These are phyloP conservation scores for Fusarium scirpi DNA, from an alignment of 2,329 filamentous ascomycete genomes.

Conservation along the genomic window DNA sequence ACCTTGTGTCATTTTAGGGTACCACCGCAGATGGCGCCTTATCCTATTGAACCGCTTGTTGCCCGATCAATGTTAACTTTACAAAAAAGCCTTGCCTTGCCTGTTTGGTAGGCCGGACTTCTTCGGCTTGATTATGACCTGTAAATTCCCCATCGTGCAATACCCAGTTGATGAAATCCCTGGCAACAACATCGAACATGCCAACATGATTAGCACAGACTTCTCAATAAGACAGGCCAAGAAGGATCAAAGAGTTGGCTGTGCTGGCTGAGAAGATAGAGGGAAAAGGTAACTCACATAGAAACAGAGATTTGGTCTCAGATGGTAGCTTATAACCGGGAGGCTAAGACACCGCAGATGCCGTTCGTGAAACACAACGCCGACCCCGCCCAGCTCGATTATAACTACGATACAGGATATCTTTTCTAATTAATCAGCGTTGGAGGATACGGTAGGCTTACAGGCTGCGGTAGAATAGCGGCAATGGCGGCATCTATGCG, in stretches of 20 bases:
- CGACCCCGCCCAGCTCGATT: not conserved
- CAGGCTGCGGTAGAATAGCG: not conserved
- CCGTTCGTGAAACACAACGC: not conserved
- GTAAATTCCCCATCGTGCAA: not conserved
- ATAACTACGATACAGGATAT: not conserved
- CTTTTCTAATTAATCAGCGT: accelerated
- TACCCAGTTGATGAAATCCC: accelerated
- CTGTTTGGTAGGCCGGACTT: not conserved
- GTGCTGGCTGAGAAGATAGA: not conserved
- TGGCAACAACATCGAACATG: not conserved
- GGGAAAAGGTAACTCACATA: not conserved
- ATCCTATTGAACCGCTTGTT: not conserved
- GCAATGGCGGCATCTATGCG: not conserved
- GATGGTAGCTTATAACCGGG: not conserved
- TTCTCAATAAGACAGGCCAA: too few relatives aligned
- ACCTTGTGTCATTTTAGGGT: not conserved
- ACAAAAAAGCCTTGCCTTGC: too few relatives aligned
- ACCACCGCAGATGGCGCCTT: not conserved
- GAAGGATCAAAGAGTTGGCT: accelerated
- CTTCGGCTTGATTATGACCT: not conserved
- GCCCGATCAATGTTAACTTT: not conserved
- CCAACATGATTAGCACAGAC: accelerated
- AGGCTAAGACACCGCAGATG: too few relatives aligned
- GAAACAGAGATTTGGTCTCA: too few relatives aligned
- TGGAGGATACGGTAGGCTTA: not conserved